Evolutionary conservation across 495 filamentous ascomycete genomes (phyloP), one percentile per base, ranked within the genome.

Genomic region (Neurospora sublineolata): DNA sequence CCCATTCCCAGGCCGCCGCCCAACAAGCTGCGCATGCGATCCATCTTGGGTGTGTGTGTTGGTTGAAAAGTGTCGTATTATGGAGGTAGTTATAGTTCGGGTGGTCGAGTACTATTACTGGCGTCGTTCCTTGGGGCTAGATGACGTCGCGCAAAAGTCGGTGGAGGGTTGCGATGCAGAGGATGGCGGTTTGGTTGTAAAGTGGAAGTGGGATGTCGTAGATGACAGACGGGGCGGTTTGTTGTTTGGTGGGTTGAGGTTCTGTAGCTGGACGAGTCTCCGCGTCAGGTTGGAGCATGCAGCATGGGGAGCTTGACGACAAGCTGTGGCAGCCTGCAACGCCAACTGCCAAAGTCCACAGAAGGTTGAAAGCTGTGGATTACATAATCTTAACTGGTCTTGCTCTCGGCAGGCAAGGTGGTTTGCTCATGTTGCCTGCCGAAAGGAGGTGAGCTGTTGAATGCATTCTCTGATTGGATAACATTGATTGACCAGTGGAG

Each of bases 1-100:
- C 87, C 87, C 77, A 92, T 89, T 77, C 89, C 89, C 89, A 96
- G 41, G 81, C 89, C 89, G 76, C 91, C 90, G 77, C 91, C 91
- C 74, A 97, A 86, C 89, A 97, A 90, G 76, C 90, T 86, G 78
- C 90, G 91, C 78, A 97, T 89, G 76, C 94, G 91, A 79, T 97
- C 93, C 94, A 97, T 97, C 37, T 75, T 80, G 23, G 64, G 16
- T 18, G 20, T 71, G 37, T 23, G 30, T 40, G 71, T 40, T 18
- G 23, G 67, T 39, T 60, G 37, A 23, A 68, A 40, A 20, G 27
- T 33, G 12, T 6, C 10, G 52, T 64, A 64, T 64, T 64, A 64
- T 64, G 0, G 52, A 64, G 27, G 52, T 33, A 33, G 52, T 27
- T 33, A 4, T 64, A 9, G 9, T 16, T 33, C 52, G 52, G 52